Evolutionary conservation across 225 moss, liverwort and hornwort species (phyloP).

Genomic region (Physcomitrium patens): DNA sequence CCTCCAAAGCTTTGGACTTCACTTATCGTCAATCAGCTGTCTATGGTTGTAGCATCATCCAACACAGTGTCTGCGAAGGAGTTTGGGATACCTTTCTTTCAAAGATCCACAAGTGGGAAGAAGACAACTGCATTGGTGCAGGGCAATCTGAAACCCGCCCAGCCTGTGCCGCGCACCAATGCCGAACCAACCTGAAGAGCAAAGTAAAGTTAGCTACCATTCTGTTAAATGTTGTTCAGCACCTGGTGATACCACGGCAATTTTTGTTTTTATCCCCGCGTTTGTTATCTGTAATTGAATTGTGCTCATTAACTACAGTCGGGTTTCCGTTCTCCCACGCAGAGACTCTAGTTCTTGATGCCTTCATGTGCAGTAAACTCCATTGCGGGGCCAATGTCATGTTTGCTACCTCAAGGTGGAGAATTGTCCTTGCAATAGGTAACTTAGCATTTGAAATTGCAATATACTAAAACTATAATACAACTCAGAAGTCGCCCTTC

Average conservation of each 20-base stretch:
- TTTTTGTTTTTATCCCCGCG: no score
- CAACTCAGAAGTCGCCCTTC: no score
- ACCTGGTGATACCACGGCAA: neutral
- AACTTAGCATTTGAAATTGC: no score
- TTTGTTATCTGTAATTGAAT: no score
- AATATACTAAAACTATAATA: no score
- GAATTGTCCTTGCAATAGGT: no score
- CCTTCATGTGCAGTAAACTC: no score
- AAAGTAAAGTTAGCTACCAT: constrained; percentile 41
- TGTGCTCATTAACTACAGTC: no score
- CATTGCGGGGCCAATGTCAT: no score
- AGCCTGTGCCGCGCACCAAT: constrained; percentile 21
- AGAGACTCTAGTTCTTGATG: no score
- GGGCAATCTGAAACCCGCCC: constrained; percentile 36
- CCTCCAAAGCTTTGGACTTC: constrained; percentile 68
- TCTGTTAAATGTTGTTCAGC: constrained; percentile 1
- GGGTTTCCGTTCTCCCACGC: no score
- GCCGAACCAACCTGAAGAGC: constrained; percentile 38
- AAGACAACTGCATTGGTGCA: constrained; percentile 28
- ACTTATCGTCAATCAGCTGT: constrained; percentile 35
- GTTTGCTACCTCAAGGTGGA: no score
- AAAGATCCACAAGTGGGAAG: constrained; percentile 37
- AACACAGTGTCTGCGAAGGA: constrained; percentile 36
- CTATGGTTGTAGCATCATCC: constrained; percentile 23
- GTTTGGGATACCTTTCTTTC: constrained; percentile 24